Base-by-base conservation (phyloP, 2,329 filamentous ascomycete genomes). In the Aurifilum marmelostoma region DNA sequence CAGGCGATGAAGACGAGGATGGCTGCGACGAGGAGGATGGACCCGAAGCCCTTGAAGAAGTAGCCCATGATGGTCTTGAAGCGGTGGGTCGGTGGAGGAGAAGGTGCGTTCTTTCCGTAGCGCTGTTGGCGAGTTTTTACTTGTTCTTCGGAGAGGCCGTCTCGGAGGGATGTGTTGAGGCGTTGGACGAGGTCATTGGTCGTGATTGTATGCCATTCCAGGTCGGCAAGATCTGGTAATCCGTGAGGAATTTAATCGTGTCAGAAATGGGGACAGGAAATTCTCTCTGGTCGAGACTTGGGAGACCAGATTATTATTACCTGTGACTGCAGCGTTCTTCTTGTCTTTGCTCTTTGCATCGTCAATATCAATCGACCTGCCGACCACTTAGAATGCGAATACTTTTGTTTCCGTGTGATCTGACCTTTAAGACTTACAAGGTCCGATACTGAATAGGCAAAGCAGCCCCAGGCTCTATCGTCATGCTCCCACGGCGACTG, bases 1-100 rank as follows among this genome's bases (percentile, higher is more conserved):
- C 91, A 94, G 2, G 91, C 88, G 69, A 94, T 80, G 74, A 94
- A 93, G 63, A 94, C 91, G 2, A 94, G 83, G 47, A 94, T 85
- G 27, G 86, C 83, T 24, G 90, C 91, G 2, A 89, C 75, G 8
- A 94, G 83, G 3, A 94, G 83, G 64, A 95, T 87, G 1, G 87
- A 84, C 2, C 92, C 91, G 73, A 94, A 95, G 1, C 92, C 92
- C 72, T 89, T 90, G 80, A 93, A 93, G 74, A 94, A 89, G 78
- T 94, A 94, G 24, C 87, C 87, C 43, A 90, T 79, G 6, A 89
- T 83, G 70, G 87, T 87, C 58, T 82, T 81, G 59, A 88, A 76
- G 71, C 85, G 83, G 70, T 85, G 86, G 5, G 88, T 90, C 18
- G 89, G 87, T 1, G 91, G 88, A 3, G 88, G 85, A 4, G 90